Conservation (phyloP, 2,329 filamentous ascomycete genomes). For the Pseudogymnoascus sp. region DNA sequence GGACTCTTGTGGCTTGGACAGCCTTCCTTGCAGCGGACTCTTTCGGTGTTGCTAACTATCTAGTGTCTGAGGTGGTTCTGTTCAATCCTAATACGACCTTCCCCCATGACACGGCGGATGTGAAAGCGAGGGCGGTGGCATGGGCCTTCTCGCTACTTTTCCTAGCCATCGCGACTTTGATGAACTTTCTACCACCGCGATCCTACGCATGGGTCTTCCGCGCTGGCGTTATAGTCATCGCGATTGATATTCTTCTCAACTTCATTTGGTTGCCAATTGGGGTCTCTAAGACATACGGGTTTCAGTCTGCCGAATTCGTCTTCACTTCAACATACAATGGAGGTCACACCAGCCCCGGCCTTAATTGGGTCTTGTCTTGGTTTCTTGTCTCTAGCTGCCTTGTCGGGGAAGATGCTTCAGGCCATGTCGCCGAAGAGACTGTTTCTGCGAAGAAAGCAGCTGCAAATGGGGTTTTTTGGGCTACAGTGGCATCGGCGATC, state of each 20-base stretch:
- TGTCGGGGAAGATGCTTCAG: constrained; percentile 27
- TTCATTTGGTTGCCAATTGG: constrained; percentile 42
- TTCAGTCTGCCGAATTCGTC: constrained; percentile 38
- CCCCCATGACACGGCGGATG: constrained; percentile 6
- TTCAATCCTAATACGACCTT: constrained; percentile 11
- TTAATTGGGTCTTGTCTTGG: constrained; percentile 29
- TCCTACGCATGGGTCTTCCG: constrained; percentile 12
- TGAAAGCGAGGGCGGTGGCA: constrained; percentile 9
- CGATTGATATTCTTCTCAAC: constrained; percentile 40
- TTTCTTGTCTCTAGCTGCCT: constrained; percentile 25
- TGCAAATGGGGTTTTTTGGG: constrained; percentile 28
- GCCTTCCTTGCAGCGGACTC: constrained; percentile 7
- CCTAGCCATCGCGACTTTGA: constrained; percentile 7
- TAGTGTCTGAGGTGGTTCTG: constrained; percentile 7
- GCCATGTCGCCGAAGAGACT: constrained; percentile 28
- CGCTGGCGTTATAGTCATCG: constrained; percentile 22
- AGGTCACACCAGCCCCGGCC: constrained; percentile 17
- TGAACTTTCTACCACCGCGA: constrained; percentile 10
- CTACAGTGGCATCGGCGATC: constrained; percentile 26
- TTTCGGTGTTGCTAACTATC: constrained; percentile 10
- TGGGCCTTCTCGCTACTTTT: constrained; percentile 12
- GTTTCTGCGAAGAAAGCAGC: constrained; percentile 27
- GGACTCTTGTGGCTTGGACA: constrained; percentile 14
- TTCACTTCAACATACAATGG: constrained; percentile 34
- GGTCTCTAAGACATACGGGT: constrained; percentile 38